phyloP scores from a whole-genome alignment of 2,329 filamentous ascomycete species.

The Fusarium sp. region DNA sequence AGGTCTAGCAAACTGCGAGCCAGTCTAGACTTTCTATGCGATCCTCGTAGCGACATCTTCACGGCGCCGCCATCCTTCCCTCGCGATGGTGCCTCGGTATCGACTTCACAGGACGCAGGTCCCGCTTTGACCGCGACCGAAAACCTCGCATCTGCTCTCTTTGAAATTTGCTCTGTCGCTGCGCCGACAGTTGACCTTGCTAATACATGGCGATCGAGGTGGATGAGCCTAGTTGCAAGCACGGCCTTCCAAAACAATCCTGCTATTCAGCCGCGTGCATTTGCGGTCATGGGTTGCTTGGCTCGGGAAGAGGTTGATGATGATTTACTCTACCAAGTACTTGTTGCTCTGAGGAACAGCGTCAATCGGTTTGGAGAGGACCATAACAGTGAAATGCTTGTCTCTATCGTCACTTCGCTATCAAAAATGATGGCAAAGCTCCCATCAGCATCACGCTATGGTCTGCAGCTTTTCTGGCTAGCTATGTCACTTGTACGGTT shows the following conservation, averaged over 20 bases:
- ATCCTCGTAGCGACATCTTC: conserved; percentile 67
- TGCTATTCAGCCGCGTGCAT: conserved; percentile 74
- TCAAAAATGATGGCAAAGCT: conserved; percentile 78
- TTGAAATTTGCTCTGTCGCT: conserved; percentile 70
- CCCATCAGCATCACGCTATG: conserved; percentile 72
- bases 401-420: conserved; percentile 72
- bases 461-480: conserved; percentile 75
- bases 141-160: conserved; percentile 67
- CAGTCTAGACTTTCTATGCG: conserved; percentile 67
- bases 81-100: conserved; percentile 64
- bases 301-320: conserved; percentile 78
- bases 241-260: conserved; percentile 79
- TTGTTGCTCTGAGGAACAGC: conserved; percentile 72
- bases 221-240: conserved; percentile 78
- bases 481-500: conserved; percentile 72
- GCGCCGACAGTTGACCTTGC: conserved; percentile 71
- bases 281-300: conserved; percentile 76
- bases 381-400: conserved; percentile 72
- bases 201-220: conserved; percentile 75
- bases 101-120: conserved; percentile 62
- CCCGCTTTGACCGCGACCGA: conserved; percentile 66
- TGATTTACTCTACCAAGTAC: conserved; percentile 74
- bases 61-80: conserved; percentile 55
- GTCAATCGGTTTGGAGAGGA: conserved; percentile 72
- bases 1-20: conserved; percentile 64